Evolutionary conservation across 441 rosid genomes (phyloP).

Genomic region (Eruca vesicaria): DNA sequence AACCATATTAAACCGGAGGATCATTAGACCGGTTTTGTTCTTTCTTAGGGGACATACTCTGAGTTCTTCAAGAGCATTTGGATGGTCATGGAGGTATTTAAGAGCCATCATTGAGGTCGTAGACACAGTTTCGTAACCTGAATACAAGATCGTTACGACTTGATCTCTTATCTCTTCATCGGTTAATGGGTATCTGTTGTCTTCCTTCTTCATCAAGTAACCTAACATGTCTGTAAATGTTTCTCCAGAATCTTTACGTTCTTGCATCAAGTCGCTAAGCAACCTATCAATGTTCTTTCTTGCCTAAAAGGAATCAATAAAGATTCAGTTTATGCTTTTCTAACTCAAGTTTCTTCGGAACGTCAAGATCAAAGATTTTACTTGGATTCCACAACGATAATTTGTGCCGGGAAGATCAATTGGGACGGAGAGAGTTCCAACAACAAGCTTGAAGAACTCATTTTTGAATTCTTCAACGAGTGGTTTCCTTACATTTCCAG

Average conservation of each 20-base stretch:
- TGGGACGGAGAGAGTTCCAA: constrained; percentile 55
- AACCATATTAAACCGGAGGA: neutral
- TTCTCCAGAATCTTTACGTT: constrained; percentile 48
- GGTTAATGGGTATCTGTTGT: constrained; percentile 34
- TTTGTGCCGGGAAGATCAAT: constrained; percentile 57
- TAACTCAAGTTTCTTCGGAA: neutral
- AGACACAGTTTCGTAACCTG: constrained; percentile 68
- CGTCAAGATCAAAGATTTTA: neutral
- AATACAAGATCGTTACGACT: constrained; percentile 51
- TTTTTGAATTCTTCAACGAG: constrained; percentile 37
- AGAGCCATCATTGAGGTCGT: constrained; percentile 67
- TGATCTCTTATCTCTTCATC: constrained; percentile 59
- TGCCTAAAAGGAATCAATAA: constrained; percentile 37
- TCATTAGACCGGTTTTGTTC: neutral
- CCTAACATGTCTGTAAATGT: constrained; percentile 49
- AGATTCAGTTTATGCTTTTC: neutral
- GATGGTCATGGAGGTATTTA: constrained; percentile 62
- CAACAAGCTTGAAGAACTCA: constrained; percentile 49
- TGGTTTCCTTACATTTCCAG: constrained; percentile 32
- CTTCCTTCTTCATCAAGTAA: constrained; percentile 44
- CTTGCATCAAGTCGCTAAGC: constrained; percentile 40
- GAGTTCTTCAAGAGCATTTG: constrained; percentile 49
- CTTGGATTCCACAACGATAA: constrained; percentile 56
- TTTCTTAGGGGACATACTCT: constrained; percentile 41
- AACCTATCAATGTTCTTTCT: constrained; percentile 41